Base-by-base conservation (phyloP, 164 flowering plant genomes). In the Echeveria elegans region DNA sequence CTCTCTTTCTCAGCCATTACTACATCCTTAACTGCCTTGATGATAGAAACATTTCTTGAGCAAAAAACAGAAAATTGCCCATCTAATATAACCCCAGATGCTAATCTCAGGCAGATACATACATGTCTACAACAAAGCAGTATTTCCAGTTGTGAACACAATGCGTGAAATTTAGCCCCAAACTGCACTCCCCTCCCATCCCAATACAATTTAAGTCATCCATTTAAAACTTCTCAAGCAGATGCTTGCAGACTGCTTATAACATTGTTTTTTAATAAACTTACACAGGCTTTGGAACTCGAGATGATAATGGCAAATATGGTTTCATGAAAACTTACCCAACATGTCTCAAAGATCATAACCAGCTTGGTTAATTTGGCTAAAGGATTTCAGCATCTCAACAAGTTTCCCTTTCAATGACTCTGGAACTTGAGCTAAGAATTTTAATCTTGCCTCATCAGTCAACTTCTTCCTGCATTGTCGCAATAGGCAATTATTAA, bases 361-460 rank as follows among this genome's bases (percentile, higher is more conserved):
- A 8, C 14, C 64, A 65, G 26, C 60, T 69, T 68, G 47, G 60
- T 77, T 75, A 53, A 72, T 80, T 62, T 77, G 38, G 75, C 82
- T 77, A 73, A 82, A 76, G 63, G 77, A 72, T 70, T 47, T 74
- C 34, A 88, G 83, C 4, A 73, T 82, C 64, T 72, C 78, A 56
- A 92, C 70, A 37, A 92, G 81, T 28, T 74, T 75, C 71, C 66
- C 82, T 78, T 88, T 92, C 81, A 92, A 67, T 36, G 87, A 79
- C 61, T 84, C 83, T 0, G 97, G 97, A 50, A 92, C 74, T 75
- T 82, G 83, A 31, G 92, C 68, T 58, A 77, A 56, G 63, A 82
- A 87, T 26, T 68, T 62, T 64, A 67, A 24, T 78, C 79, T 85
- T 30, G 90, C 89, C 59, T 84, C 92, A 10, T 73, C 70, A 61